Evolutionary conservation across 2,329 filamentous ascomycete species (phyloP).

Genomic region (Fusarium zealandicum): DNA sequence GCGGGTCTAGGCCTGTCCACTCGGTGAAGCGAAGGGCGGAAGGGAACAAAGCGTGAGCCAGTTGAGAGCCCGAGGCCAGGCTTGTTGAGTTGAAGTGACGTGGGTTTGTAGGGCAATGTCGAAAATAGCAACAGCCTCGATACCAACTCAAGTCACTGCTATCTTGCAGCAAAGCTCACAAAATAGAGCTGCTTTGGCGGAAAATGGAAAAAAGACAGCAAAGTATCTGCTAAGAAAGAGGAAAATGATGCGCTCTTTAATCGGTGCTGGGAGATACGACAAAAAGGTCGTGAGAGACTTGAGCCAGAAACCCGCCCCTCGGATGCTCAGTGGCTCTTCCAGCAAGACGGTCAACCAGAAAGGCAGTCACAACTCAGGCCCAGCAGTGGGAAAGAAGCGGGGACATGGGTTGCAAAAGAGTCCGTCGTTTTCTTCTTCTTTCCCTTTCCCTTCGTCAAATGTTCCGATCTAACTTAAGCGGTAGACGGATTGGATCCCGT

Average conservation of each 20-base stretch:
- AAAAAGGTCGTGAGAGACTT: constrained; percentile 25
- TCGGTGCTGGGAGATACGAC: constrained; percentile 10
- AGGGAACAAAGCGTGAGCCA: neutral
- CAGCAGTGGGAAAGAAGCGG: constrained; percentile 26
- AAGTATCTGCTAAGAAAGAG: neutral
- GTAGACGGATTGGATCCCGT: constrained; percentile 16
- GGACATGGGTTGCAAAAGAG: constrained; percentile 1
- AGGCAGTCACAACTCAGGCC: constrained; percentile 9
- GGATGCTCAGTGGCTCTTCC: constrained; percentile 26
- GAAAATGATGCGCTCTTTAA: constrained; percentile 7
- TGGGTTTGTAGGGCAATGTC: constrained; percentile 21
- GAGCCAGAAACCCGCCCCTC: constrained; percentile 30
- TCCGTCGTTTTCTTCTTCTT: neutral
- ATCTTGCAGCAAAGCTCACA: neutral
- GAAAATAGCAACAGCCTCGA: constrained; percentile 16
- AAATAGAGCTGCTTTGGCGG: neutral
- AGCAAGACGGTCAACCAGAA: constrained; percentile 32
- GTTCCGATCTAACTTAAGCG: constrained; percentile 4
- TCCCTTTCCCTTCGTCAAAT: neutral
- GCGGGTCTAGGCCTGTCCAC: constrained; percentile 3
- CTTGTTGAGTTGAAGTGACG: constrained; percentile 26
- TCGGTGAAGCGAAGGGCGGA: constrained; percentile 6
- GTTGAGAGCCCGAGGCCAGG: constrained; percentile 20
- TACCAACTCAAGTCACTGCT: neutral
- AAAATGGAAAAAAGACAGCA: neutral